Base-by-base conservation (phyloP, 129 eudicot species). In the Chrysanthemum makinoi region DNA sequence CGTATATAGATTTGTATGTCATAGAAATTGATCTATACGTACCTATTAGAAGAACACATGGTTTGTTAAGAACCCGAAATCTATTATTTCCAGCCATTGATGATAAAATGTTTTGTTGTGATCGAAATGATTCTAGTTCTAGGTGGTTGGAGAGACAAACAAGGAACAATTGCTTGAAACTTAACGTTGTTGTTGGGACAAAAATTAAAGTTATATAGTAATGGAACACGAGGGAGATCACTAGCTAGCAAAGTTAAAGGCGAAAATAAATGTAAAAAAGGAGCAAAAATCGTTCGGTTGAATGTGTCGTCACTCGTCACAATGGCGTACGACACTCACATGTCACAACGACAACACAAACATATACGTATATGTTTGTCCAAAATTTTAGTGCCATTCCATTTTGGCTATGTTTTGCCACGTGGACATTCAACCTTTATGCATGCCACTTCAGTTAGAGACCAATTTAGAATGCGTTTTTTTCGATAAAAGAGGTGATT, bases 41-140 rank as follows among this genome's bases (percentile, higher is more conserved):
- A 91, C 97, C 91, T 65, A 91, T 91, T 46, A 91, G 89, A 53
- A 91, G 87, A 75, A 91, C 73, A 78, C 97, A 91, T 16, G 92
- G 88, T 62, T 75, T 85, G 78, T 78, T 91, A 75, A 91, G 88
- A 43, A 83, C 26, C 72, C 47, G 76, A 50, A 60, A 16, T 59
- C 80, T 59, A 30, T 78, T 67, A 3, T 35, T 69, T 65, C 75
- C 85, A 15, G 80, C 72, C 88, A 85, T 85, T 53, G 54, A 51
- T 33, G 3, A 22, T 2, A 11, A 18, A 24, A n/a, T 16, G 17
- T 16, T 10, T n/a, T 60, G 24, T 46, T 47, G 65, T 53, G 66
- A 7, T 18, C 19, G 13, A 43, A 17, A 55, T 15, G 62, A 48
- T 53, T n/a, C 24, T 4, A 60, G 19, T 50, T 14, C 56, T 22